These are phyloP conservation scores for Penicillium parvum DNA, from an alignment of 495 filamentous ascomycete genomes.

Conservation along the genomic window DNA sequence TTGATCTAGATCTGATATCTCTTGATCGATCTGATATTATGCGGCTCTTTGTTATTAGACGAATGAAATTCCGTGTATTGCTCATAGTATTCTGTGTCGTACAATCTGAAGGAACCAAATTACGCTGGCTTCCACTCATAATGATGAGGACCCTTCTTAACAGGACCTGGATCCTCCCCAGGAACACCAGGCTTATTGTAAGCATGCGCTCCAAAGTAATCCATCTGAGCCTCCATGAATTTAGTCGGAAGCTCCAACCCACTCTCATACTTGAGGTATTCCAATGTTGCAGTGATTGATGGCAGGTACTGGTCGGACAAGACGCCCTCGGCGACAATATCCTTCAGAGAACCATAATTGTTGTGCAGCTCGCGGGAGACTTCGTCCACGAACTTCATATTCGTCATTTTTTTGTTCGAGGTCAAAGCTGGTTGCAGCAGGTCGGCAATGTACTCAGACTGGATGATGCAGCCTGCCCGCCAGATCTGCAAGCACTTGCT, in stretches of 20 bases:
- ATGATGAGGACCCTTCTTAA: constrained; percentile 39
- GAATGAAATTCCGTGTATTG: no score
- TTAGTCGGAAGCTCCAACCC: constrained; percentile 57
- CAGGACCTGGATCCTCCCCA: constrained; percentile 40
- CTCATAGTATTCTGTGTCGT: no score
- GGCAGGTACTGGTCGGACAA: constrained; percentile 63
- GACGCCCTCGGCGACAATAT: constrained; percentile 52
- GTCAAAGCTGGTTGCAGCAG: constrained; percentile 47
- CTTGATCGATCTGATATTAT: background rate
- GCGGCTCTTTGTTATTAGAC: no score
- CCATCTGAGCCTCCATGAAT: constrained; percentile 73
- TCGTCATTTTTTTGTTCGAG: constrained; percentile 24
- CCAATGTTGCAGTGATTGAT: constrained; percentile 58
- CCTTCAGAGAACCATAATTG: constrained; percentile 50
- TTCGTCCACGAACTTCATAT: constrained; percentile 43
- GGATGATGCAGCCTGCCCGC: constrained; percentile 71
- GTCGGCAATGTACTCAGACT: constrained; percentile 61
- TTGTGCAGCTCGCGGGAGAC: constrained; percentile 53
- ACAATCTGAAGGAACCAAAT: background rate
- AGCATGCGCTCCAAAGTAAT: constrained; percentile 70
- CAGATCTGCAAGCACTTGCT: constrained; percentile 61
- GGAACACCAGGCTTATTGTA: constrained; percentile 51
- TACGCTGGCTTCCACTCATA: constrained; percentile 40
- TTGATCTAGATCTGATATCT: background rate
- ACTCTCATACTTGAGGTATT: constrained; percentile 64